Evolutionary conservation across 345 rosid genomes (phyloP).

Genomic region (Melaleuca alternifolia): DNA sequence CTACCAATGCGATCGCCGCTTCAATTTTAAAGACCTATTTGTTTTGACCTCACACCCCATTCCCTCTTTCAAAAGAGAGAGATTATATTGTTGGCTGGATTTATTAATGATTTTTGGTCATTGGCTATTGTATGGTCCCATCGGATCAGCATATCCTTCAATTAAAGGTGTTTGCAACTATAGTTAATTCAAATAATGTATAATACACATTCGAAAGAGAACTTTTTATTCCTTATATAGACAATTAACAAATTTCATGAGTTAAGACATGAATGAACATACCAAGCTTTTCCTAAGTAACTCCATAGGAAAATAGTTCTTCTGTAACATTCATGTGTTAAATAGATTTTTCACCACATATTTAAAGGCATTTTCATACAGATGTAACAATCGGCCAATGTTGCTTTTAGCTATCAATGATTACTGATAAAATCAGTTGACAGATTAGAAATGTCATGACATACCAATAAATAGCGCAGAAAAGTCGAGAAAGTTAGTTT

Average conservation of each 20-base stretch:
- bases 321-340: background rate
- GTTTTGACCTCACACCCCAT: background rate
- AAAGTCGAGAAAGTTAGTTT: background rate
- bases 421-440: background rate
- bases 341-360: background rate
- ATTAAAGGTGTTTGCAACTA: background rate
- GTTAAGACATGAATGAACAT: background rate
- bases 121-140: background rate
- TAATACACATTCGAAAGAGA: background rate
- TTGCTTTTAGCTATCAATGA: background rate
- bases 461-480: rapidly evolving
- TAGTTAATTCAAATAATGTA: background rate
- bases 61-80: background rate
- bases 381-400: background rate
- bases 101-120: background rate
- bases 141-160: background rate
- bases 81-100: background rate
- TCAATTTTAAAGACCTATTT: background rate
- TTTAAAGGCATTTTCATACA: background rate
- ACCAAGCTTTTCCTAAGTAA: background rate
- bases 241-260: background rate
- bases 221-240: background rate
- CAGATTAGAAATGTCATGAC: background rate
- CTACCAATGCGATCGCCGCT: background rate
- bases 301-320: background rate